A percentile compares a stretch with the other conserved stretches of the same genome.
phyloP scores from a whole-genome alignment of 768 basidiomycete species.

The Gymnopilus dilepis region DNA sequence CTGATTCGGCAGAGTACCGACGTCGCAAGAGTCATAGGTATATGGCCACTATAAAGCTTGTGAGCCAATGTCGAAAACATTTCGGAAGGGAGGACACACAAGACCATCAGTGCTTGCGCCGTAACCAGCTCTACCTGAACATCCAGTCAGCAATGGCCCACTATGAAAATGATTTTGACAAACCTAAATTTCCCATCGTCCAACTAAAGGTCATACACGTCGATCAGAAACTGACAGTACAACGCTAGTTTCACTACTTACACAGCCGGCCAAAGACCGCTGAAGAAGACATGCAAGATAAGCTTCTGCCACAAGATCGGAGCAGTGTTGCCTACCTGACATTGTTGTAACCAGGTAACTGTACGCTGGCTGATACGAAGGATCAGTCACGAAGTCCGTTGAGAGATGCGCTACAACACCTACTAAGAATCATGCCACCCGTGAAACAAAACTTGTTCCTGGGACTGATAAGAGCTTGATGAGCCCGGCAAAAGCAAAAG shows the following conservation, averaged over 20 bases:
- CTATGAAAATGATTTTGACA: constrained; percentile 38
- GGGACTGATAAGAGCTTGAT: not conserved
- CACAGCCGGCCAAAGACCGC: constrained; percentile 46
- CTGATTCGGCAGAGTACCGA: constrained; percentile 82
- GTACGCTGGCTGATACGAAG: constrained; percentile 28
- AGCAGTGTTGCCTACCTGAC: constrained; percentile 24
- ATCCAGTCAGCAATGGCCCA: constrained; percentile 22
- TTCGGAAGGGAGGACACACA: constrained; percentile 37
- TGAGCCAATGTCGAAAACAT: not conserved
- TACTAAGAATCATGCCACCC: constrained; percentile 66
- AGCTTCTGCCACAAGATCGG: not conserved
- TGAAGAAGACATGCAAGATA: constrained; percentile 10
- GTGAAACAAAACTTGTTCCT: constrained; percentile 79
- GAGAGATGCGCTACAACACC: not conserved
- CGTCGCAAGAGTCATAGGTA: constrained; percentile 75
- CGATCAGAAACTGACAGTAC: not conserved
- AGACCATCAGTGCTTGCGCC: constrained; percentile 69
- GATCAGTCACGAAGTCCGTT: not conserved
- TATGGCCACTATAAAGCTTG: constrained; percentile 60
- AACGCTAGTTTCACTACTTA: constrained; percentile 22
- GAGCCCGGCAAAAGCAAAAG: not conserved
- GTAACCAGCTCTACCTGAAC: constrained; percentile 62
- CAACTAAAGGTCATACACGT: constrained; percentile 28
- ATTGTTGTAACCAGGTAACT: constrained; percentile 33
- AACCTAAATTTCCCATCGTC: constrained; percentile 56